Percentiles rank a stretch among this genome's conserved stretches.
Conservation (phyloP, 208 protist species). For the Wallacemonas sp. region DNA sequence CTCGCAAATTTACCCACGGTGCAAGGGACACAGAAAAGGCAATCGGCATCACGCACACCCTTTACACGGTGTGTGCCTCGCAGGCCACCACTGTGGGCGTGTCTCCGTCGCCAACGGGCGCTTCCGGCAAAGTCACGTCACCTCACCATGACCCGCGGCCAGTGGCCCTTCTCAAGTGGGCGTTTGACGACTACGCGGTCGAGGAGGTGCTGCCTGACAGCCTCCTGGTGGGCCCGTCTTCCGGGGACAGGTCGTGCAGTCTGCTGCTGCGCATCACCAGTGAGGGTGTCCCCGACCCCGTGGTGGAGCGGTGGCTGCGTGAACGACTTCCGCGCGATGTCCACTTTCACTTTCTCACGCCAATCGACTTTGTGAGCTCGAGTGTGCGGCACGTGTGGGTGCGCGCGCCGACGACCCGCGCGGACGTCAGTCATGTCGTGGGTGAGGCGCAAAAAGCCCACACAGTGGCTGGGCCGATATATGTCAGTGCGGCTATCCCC, state of each 20-base stretch:
- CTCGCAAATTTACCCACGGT: slow-evolving; percentile 50
- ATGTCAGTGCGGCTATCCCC: slow-evolving; percentile 15
- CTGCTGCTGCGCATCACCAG: slow-evolving; percentile 51
- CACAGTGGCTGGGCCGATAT: slow-evolving; percentile 5
- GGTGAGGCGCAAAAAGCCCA: not conserved
- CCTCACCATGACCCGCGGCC: slow-evolving; percentile 36
- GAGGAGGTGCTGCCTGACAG: slow-evolving; percentile 51
- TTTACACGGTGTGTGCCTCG: not conserved
- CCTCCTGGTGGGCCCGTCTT: not conserved
- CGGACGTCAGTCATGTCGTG: not conserved
- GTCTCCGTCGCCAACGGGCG: no score
- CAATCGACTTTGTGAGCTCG: slow-evolving; percentile 67
- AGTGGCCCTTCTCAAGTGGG: slow-evolving; percentile 78
- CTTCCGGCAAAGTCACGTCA: no score
- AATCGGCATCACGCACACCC: slow-evolving; percentile 62
- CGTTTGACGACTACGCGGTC: slow-evolving; percentile 82
- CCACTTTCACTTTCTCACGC: slow-evolving; percentile 65
- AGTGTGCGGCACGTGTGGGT: slow-evolving; percentile 51
- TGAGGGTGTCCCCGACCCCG: slow-evolving; percentile 64
- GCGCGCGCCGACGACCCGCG: slow-evolving; percentile 1
- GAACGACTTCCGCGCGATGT: slow-evolving; percentile 13
- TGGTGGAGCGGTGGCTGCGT: slow-evolving; percentile 30
- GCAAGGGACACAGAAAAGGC: slow-evolving; percentile 41
- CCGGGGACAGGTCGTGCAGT: not conserved
- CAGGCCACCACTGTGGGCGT: no score